Base-by-base conservation (phyloP, 345 rosid genomes). In the Lagerstroemia speciosa region DNA sequence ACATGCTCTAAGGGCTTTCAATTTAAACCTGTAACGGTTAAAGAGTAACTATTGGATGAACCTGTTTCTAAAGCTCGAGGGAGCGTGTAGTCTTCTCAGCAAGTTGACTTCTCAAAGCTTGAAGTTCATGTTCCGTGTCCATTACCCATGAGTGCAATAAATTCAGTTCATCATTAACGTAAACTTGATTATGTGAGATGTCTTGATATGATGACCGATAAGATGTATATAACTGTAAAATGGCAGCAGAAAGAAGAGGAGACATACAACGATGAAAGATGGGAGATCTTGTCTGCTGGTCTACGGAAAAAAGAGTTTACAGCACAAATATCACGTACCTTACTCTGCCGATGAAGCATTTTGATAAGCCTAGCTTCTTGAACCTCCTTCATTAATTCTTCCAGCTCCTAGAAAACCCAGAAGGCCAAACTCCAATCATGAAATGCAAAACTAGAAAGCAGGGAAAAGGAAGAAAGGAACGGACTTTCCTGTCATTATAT, bases 331-430 rank as follows among this genome's bases (percentile, higher is more conserved):
- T 24, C 9, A 75, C 65, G 64, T 32, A 95, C 99, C 98, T 85
- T 90, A 91, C 99, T 95, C 74, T 95, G 96, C 80, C 85, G 97
- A 83, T 95, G 99, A 76, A 95, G 83, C 98, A 92, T 92, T 80
- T 86, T 90, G 83, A 95, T 92, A 75, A 97, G 83, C 78, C 99
- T 87, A 70, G 99, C 99, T 78, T 90, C 96, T 83, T 95, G 98
- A 85, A 95, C 99, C 78, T 92, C 97, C 80, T 87, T 88, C 99
- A 95, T 86, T 78, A 95, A 78, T 76, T 89, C 96, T 71, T 95
- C 94, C 76, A 88, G 60, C 76, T 95, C 99, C 99, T 95, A 77
- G 76, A 43, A 85, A 48, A n/a, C 34, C 75, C 58, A 73, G 41
- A 71, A 71, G 1, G 46, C 30, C 1, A 22, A n/a, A 64, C 2